phyloP scores from a whole-genome alignment of 306 rosid genomes.

The Medicago ruthenica region DNA sequence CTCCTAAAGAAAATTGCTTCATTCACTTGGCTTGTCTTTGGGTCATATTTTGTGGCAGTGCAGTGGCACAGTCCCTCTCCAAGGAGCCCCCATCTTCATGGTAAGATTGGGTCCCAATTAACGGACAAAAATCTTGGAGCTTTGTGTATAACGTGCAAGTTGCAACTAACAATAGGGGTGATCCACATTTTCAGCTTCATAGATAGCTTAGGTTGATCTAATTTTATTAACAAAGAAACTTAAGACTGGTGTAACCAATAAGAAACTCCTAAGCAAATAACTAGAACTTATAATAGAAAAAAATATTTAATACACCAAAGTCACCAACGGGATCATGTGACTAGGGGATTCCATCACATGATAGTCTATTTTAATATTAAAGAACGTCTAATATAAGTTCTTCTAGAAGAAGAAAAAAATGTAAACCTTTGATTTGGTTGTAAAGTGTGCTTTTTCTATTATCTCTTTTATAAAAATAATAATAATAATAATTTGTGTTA shows the following conservation, averaged over 20 bases:
- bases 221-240: not conserved
- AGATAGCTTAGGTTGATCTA: not conserved
- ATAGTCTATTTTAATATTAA: too few species aligned
- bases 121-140: constrained; percentile 41
- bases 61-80: not conserved
- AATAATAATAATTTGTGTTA: too few species aligned
- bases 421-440: not conserved
- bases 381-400: not conserved
- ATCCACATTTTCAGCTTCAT: constrained; percentile 33
- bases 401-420: not conserved
- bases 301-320: not conserved
- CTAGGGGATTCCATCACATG: not conserved
- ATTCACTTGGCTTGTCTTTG: not conserved
- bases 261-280: not conserved
- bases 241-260: not conserved
- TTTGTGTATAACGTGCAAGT: constrained; percentile 6
- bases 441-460: not conserved
- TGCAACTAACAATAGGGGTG: not conserved
- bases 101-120: constrained; percentile 40
- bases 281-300: not conserved
- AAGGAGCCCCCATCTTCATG: not conserved
- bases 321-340: not conserved
- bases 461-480: too few species aligned
- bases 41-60: not conserved
- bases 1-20: not conserved